Percentiles rank a stretch among this genome's conserved stretches.
Conservation (phyloP, 805 yeast species). For the Limtongia smithiae region DNA sequence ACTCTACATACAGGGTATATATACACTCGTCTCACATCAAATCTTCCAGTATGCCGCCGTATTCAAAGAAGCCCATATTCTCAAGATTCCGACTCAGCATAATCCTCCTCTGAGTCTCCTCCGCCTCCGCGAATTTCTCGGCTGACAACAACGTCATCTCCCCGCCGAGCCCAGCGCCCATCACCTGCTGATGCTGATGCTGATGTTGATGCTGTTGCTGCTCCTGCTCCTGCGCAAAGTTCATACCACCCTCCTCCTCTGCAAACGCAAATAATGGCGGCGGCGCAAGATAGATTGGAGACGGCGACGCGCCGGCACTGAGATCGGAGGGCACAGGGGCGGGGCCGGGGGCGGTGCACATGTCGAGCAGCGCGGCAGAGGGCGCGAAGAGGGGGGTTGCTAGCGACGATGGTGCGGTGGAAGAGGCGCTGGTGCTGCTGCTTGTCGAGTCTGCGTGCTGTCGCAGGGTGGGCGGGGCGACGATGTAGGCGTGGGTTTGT, state of each 20-base stretch:
- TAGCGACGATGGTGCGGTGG: background rate
- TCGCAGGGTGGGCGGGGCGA: background rate
- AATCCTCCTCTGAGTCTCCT: conserved; percentile 15
- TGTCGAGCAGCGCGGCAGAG: too few species aligned
- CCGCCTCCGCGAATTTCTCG: conserved; percentile 8
- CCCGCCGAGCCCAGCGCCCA: background rate
- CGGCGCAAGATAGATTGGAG: too few species aligned
- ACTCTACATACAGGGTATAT: too few species aligned
- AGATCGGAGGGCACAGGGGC: too few species aligned
- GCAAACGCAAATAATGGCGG: too few species aligned
- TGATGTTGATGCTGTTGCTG: background rate
- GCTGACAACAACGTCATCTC: background rate
- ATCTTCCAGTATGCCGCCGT: too few species aligned
- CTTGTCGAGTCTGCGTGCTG: background rate
- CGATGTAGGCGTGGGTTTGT: background rate
- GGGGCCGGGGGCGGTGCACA: too few species aligned
- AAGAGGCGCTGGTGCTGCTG: background rate
- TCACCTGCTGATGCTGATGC: background rate
- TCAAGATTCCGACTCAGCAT: conserved; percentile 15
- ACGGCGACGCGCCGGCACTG: too few species aligned
- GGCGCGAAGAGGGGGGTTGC: too few species aligned
- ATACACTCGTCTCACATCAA: too few species aligned
- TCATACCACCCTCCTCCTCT: too few species aligned
- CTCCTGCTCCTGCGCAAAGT: too few species aligned
- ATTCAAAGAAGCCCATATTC: conserved; percentile 21